A percentile compares a stretch with the other conserved stretches of the same genome.
These are phyloP conservation scores for Cladosporium velox DNA, from an alignment of 2,329 filamentous ascomycete genomes.

Conservation along the genomic window DNA sequence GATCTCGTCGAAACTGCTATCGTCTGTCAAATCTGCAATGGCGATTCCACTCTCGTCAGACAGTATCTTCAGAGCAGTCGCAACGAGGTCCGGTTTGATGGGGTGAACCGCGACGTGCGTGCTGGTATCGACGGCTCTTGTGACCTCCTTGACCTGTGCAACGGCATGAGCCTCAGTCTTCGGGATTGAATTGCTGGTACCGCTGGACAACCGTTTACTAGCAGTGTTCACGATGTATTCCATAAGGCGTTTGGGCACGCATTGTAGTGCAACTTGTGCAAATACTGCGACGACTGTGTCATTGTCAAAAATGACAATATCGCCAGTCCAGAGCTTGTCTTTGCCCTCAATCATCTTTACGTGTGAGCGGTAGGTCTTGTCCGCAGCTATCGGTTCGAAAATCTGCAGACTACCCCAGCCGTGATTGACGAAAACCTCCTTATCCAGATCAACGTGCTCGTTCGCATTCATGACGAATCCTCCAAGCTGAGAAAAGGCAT, in stretches of 20 bases:
- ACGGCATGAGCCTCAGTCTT: constrained; percentile 40
- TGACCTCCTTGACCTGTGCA: constrained; percentile 29
- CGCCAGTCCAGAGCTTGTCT: constrained; percentile 58
- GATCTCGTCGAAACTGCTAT: constrained; percentile 62
- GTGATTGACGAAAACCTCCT: constrained; percentile 63
- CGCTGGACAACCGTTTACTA: constrained; percentile 38
- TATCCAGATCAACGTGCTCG: constrained; percentile 59
- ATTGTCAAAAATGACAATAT: constrained; percentile 62
- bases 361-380: constrained; percentile 58
- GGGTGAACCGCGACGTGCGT: constrained; percentile 35
- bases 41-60: constrained; percentile 64
- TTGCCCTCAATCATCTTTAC: constrained; percentile 62
- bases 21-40: constrained; percentile 59
- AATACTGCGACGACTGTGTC: constrained; percentile 60
- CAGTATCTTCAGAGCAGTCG: constrained; percentile 59
- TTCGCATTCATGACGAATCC: constrained; percentile 64
- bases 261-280: constrained; percentile 66
- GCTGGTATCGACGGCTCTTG: constrained; percentile 14
- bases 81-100: constrained; percentile 37
- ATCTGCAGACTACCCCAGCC: constrained; percentile 61
- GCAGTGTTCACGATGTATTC: constrained; percentile 55
- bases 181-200: constrained; percentile 40
- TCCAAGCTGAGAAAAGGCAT: constrained; percentile 58
- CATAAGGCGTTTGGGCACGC: constrained; percentile 66
- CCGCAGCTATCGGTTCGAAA: constrained; percentile 45